Percentiles rank a stretch among this genome's conserved stretches.
Conservation (phyloP, 2,329 filamentous ascomycete species). For the Sarocladiaceae sp. region DNA sequence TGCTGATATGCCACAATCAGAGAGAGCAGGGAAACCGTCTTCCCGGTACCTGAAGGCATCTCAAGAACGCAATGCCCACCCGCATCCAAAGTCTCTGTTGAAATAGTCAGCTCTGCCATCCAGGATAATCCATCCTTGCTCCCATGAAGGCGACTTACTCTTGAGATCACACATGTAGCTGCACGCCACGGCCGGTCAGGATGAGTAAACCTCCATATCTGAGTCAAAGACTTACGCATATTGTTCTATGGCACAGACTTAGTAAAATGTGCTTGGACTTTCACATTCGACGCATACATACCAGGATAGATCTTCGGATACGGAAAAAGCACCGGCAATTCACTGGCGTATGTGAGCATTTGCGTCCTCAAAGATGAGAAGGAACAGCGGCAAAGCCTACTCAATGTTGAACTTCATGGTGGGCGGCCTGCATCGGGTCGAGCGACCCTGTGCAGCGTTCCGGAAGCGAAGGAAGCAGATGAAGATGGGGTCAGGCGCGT, state of each 20-base stretch:
- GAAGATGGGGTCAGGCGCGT: too few relatives aligned
- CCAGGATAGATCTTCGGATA: constrained; percentile 55
- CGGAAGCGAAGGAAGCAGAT: neutral
- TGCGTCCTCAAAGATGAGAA: neutral
- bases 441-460: neutral
- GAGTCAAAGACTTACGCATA: constrained; percentile 38
- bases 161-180: constrained; percentile 55
- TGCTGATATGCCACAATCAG: constrained; percentile 96
- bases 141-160: too few relatives aligned
- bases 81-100: constrained; percentile 71
- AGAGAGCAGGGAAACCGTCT: constrained; percentile 90
- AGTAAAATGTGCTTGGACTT: too few relatives aligned
- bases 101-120: too few relatives aligned
- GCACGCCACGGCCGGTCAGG: constrained; percentile 10
- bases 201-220: neutral
- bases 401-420: constrained; percentile 48
- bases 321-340: constrained; percentile 51
- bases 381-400: constrained; percentile 22
- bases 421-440: constrained; percentile 7
- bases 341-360: constrained; percentile 27
- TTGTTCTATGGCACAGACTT: constrained; percentile 35
- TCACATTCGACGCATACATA: too few relatives aligned
- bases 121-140: too few relatives aligned
- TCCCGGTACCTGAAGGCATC: constrained; percentile 98
- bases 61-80: constrained; percentile 94